Evolutionary conservation across 176 grass and related monocot species (phyloP), one percentile per base, ranked within the genome.

Genomic region (Bonia amplexicaulis): DNA sequence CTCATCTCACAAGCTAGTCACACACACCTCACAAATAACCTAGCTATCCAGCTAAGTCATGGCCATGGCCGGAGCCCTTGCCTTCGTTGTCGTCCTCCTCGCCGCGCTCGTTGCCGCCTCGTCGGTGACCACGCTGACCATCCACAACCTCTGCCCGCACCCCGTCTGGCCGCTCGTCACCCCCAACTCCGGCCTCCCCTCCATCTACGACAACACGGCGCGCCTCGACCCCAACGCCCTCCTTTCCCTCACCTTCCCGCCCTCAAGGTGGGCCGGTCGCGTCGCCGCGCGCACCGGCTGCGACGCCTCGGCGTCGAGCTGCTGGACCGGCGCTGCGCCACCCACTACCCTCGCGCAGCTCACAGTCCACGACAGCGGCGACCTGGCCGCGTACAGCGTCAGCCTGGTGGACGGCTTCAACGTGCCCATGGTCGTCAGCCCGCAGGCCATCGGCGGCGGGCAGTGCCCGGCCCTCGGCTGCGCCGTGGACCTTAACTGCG

Each of bases 401-500:
- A 89, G 86, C 90, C 83, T 92, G 0, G 78, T 89, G 1, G 82
- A 92, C 79, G 90, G 90, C 9, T 92, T 92, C 87, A 92, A 92
- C 87, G 82, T 89, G 79, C 90, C 90, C 12, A 15, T 72, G 14
- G 83, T 89, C 12, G 9, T 92, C 27, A 85, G 79, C 66, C 90
- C 87, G 67, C 86, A 89, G 83, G 78, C 86, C 39, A 2, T 7
- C 73, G 69, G 62, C 52, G 66, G 59, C 20, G 90, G 76, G 33
- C 85, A 88, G 78, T 92, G 90, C 48, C 90, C 81, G 0, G 82
- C 41, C 6, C 86, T 88, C 15, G 82, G 81, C 1, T 92, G 86
- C 78, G 20, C 58, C 47, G 78, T 39, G 1, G 86, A 92, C 73
- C 81, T 92, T 47, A 88, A 85, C 70, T 72, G 66, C 71, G 86